Percentiles rank a stretch among this genome's conserved stretches.
These are phyloP conservation scores for Colletotrichum falcatum DNA, from an alignment of 2,329 filamentous ascomycete species.

Conservation along the genomic window DNA sequence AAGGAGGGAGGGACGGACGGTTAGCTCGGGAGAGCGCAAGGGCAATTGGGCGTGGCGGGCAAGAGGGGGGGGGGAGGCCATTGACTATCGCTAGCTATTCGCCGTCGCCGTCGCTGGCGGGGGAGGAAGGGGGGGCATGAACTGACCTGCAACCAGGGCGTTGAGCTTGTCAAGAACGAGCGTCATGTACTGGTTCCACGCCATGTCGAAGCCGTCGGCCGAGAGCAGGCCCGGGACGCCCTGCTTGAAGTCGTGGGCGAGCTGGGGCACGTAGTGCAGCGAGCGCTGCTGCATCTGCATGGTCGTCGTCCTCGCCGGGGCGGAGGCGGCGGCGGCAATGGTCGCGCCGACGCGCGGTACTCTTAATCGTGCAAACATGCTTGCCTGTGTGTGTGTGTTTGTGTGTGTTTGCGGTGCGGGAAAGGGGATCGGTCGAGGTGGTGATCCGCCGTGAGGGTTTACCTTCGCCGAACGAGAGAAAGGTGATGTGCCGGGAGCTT, in stretches of 20 bases:
- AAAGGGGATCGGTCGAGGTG: constrained; percentile 1
- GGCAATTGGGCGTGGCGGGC: not conserved
- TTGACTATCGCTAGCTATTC: not conserved
- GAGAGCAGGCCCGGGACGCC: constrained; percentile 79
- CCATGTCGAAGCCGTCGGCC: constrained; percentile 75
- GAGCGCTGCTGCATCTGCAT: constrained; percentile 52
- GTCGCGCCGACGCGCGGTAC: constrained; percentile 57
- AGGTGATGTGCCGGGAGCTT: constrained; percentile 36
- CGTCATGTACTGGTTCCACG: constrained; percentile 86
- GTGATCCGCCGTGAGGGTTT: constrained; percentile 28
- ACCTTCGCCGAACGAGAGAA: constrained; percentile 24
- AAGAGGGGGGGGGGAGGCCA: not conserved
- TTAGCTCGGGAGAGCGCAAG: constrained; percentile 7
- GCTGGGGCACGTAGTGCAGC: constrained; percentile 60
- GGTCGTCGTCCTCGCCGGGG: constrained; percentile 49
- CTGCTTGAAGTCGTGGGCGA: constrained; percentile 60
- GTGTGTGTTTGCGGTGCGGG: constrained; percentile 43
- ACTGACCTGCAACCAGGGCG: constrained; percentile 75
- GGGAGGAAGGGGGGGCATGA: not conserved
- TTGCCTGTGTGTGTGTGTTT: constrained; percentile 45
- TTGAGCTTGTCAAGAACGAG: constrained; percentile 83
- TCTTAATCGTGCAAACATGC: constrained; percentile 67
- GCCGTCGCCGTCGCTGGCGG: not conserved
- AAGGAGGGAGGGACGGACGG: not conserved
- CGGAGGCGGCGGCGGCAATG: constrained; percentile 23